phyloP scores from a whole-genome alignment of 306 rosid species.

The Malus asiatica region DNA sequence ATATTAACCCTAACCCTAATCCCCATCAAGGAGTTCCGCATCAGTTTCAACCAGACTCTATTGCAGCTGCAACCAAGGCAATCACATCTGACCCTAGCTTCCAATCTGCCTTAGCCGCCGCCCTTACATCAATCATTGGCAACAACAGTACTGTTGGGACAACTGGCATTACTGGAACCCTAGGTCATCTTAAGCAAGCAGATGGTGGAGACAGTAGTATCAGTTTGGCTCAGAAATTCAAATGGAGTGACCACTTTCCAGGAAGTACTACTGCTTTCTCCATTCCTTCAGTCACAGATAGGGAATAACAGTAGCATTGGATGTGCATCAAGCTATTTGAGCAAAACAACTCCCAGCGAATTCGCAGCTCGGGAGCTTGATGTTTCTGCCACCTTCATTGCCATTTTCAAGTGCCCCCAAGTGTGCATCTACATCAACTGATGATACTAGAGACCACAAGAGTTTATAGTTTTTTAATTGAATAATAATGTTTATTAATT shows the following conservation, averaged over 20 bases:
- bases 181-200: neutral
- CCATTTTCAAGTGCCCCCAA: constrained; percentile 45
- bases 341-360: constrained; percentile 10
- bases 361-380: constrained; percentile 33
- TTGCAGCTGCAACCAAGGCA: constrained; percentile 88
- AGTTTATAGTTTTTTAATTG: neutral
- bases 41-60: constrained; percentile 30
- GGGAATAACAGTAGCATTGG: neutral
- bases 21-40: neutral
- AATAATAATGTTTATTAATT: neutral
- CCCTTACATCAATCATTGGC: constrained; percentile 63
- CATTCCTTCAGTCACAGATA: constrained; percentile 25
- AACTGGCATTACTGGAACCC: constrained; percentile 7
- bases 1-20: neutral
- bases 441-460: constrained; percentile 32
- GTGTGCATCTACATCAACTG: constrained; percentile 59
- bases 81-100: constrained; percentile 77
- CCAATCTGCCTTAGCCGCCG: constrained; percentile 80
- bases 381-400: constrained; percentile 47
- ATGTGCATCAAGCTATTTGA: constrained; percentile 49
- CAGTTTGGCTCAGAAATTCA: constrained; percentile 28
- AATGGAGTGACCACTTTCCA: constrained; percentile 40
- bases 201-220: constrained; percentile 16
- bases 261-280: neutral
- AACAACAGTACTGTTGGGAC: constrained; percentile 1